Percentiles rank a stretch among this genome's conserved stretches.
phyloP scores from a whole-genome alignment of 805 yeast species.

The Candida pini region DNA sequence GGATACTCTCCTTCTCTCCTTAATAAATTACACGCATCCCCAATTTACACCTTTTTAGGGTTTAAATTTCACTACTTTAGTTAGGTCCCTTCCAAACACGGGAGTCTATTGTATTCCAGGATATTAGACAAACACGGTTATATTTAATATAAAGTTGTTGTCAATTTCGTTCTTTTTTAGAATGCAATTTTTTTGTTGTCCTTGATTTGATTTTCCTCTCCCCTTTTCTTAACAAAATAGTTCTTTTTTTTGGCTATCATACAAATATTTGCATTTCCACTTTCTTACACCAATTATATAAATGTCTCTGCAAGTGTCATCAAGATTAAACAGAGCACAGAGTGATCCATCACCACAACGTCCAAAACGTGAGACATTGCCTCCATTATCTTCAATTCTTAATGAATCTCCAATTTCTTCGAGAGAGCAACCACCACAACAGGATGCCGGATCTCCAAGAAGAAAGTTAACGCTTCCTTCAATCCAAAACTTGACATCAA shows the following conservation, averaged over 20 bases:
- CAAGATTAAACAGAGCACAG: slow-evolving; percentile 18
- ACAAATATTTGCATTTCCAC: no score
- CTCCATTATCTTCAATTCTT: slow-evolving; percentile 22
- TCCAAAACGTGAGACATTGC: slow-evolving; percentile 15
- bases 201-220: background rate
- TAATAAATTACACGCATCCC: no score
- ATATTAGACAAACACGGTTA: background rate
- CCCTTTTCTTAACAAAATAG: background rate
- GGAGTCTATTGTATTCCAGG: no score
- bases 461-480: slow-evolving; percentile 19
- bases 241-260: no score
- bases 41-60: no score
- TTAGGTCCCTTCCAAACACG: no score
- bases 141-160: background rate
- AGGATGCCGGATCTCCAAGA: slow-evolving; percentile 10
- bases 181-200: no score
- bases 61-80: no score
- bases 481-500: slow-evolving; percentile 20
- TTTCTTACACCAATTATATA: no score
- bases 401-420: slow-evolving; percentile 8
- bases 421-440: slow-evolving; percentile 1
- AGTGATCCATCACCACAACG: slow-evolving; percentile 21
- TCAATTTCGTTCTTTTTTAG: no score
- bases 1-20: no score
- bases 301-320: background rate